A percentile compares a stretch with the other conserved stretches of the same genome.
phyloP scores from a whole-genome alignment of 768 basidiomycete species.

The Mycena sanguinolenta region DNA sequence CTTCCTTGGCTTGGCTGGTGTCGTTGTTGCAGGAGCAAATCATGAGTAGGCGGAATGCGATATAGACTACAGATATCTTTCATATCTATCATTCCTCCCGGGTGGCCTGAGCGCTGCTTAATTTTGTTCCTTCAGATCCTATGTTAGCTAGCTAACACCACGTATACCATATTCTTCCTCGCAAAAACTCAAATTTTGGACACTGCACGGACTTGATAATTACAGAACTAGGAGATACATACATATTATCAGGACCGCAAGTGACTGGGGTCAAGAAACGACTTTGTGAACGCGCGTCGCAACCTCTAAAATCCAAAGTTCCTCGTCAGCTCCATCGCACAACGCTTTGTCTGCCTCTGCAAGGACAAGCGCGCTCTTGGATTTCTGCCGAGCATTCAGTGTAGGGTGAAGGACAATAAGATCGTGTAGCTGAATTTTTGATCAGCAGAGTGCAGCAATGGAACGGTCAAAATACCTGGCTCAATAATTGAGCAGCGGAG shows the following conservation, averaged over 20 bases:
- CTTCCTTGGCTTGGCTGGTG: constrained; percentile 53
- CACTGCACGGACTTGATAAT: background rate
- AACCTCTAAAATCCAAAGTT: constrained; percentile 93
- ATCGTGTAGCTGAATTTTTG: constrained; percentile 82
- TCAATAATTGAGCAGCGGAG: constrained; percentile 89
- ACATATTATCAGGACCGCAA: background rate
- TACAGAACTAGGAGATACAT: constrained; percentile 2
- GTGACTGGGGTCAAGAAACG: constrained; percentile 47
- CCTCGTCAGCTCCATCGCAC: constrained; percentile 97
- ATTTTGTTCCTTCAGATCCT: constrained; percentile 20
- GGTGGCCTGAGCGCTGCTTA: constrained; percentile 11
- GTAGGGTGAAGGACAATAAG: constrained; percentile 87
- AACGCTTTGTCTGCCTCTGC: constrained; percentile 97
- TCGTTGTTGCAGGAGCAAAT: constrained; percentile 48
- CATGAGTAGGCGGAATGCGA: constrained; percentile 16
- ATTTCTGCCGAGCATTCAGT: constrained; percentile 84
- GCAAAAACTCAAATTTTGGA: constrained; percentile 5
- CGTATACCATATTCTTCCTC: constrained; percentile 15
- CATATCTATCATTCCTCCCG: background rate
- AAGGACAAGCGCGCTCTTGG: constrained; percentile 83
- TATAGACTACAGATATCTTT: constrained; percentile 1
- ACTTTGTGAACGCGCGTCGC: constrained; percentile 84
- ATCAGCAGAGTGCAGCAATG: constrained; percentile 33
- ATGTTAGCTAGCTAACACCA: constrained; percentile 33
- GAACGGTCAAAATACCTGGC: constrained; percentile 73